Conservation (phyloP, 805 yeast species). For the Candida berthetii region DNA sequence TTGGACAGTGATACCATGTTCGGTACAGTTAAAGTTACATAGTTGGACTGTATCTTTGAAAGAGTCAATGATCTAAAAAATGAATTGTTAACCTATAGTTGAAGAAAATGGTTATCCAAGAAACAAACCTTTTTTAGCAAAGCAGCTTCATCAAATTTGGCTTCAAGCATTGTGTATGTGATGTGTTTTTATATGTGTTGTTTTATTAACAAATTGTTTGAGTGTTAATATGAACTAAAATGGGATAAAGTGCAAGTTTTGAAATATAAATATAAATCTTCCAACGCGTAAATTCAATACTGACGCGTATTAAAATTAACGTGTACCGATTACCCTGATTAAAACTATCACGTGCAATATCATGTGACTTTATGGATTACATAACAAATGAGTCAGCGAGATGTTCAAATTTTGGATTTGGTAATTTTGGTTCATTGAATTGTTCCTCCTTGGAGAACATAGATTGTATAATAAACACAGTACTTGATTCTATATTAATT, state of each 20-base stretch:
- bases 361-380: no score
- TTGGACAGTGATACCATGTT: constrained; percentile 90
- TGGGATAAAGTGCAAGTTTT: not conserved
- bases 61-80: constrained; percentile 68
- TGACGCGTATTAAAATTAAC: not conserved
- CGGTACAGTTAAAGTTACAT: constrained; percentile 97
- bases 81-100: no score
- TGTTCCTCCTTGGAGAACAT: no score
- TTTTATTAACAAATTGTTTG: not conserved
- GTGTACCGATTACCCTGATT: no score
- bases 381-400: no score
- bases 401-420: no score
- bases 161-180: constrained; percentile 75
- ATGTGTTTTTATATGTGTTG: not conserved
- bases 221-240: not conserved
- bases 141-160: constrained; percentile 90
- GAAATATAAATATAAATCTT: not conserved
- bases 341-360: no score
- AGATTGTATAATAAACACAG: no score
- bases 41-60: constrained; percentile 91
- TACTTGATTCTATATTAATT: no score
- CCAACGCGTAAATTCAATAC: not conserved
- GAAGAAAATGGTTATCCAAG: no score
- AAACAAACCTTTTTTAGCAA: constrained; percentile 67
- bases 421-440: no score